phyloP scores from a whole-genome alignment of 352 stramenopile species.

The Phytophthora boehmeriae region DNA sequence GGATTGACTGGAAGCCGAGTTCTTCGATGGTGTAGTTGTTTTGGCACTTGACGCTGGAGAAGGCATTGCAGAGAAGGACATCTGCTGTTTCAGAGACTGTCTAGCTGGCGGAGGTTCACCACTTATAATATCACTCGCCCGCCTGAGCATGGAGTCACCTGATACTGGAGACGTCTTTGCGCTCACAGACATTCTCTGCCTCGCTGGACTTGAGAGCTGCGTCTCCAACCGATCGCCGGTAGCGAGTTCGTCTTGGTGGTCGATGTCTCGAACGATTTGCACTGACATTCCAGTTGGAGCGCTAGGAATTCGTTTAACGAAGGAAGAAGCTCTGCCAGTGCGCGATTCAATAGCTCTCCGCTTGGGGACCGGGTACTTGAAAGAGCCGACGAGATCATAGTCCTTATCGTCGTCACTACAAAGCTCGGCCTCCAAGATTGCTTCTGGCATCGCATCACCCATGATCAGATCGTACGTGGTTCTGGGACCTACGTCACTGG shows the following conservation, averaged over 20 bases:
- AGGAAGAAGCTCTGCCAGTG: constrained; percentile 4
- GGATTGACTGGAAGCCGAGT: background rate
- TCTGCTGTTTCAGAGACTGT: constrained; percentile 1
- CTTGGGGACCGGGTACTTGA: constrained; percentile 31
- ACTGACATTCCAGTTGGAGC: constrained; percentile 4
- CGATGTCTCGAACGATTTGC: background rate
- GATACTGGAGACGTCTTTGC: background rate
- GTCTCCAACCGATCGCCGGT: background rate
- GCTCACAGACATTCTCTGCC: constrained; percentile 1
- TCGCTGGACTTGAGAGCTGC: background rate
- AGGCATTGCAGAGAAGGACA: constrained; percentile 9
- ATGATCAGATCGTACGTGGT: constrained; percentile 46
- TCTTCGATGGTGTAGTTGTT: constrained; percentile 2
- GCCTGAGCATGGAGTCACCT: background rate
- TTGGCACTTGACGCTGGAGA: constrained; percentile 4
- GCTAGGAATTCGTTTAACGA: constrained; percentile 11
- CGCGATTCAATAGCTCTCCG: constrained; percentile 10
- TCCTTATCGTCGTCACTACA: constrained; percentile 29
- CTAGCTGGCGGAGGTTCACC: background rate
- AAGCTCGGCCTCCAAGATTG: constrained; percentile 38
- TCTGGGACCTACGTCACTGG: constrained; percentile 6
- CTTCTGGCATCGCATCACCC: constrained; percentile 30
- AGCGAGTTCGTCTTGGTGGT: constrained; percentile 2
- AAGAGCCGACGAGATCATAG: constrained; percentile 35
- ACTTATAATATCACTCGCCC: background rate